Evolutionary conservation across 169 alveolate species (phyloP), one percentile per base, ranked within the genome.

Genomic region (Hepatocystis sp.): DNA sequence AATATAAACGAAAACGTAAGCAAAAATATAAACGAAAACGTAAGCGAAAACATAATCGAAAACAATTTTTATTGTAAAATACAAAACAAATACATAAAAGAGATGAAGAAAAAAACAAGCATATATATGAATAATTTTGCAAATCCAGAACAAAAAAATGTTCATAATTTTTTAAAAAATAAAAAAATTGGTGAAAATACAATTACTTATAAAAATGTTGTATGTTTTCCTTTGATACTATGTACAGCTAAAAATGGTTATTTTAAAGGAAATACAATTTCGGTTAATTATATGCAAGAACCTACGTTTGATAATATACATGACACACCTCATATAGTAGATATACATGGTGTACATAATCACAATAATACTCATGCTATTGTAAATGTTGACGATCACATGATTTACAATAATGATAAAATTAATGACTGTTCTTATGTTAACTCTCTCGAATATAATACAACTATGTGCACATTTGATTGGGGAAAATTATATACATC

Each of bases 201-300:
- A 56, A 67, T 67, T 39, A 56, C 17, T 10, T 34, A 27, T 15
- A 63, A 47, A 47, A 63, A 63, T 49, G 42, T 63, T 63, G 36
- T 63, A 15, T 23, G 36, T 63, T 17, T 63, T 15, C 78, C 78
- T 23, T 47, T 63, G 27, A 44, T 8, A 3, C 36, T 63, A 21
- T 63, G 19, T 32, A 63, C 36, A 40, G 28, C 17, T 10, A 4
- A 47, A 13, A 42, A 13, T 21, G 15, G 17, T 4, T 11, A 13
- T 13, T 4, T 7, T 13, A 46, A 46, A 46, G 2, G 19, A 4
- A 19, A 8, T 8, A 34, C 8, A 34, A 34, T 4, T 34, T 34
- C n/a, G n/a, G n/a, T n/a, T n/a, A n/a, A n/a, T n/a, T n/a, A n/a
- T n/a, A n/a, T n/a, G n/a, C n/a, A n/a, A n/a, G n/a, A n/a, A n/a